Percentiles rank a stretch among this genome's conserved stretches.
These are phyloP conservation scores for Solanum hybrid DNA, from an alignment of 305 asterid species.

Conservation along the genomic window DNA sequence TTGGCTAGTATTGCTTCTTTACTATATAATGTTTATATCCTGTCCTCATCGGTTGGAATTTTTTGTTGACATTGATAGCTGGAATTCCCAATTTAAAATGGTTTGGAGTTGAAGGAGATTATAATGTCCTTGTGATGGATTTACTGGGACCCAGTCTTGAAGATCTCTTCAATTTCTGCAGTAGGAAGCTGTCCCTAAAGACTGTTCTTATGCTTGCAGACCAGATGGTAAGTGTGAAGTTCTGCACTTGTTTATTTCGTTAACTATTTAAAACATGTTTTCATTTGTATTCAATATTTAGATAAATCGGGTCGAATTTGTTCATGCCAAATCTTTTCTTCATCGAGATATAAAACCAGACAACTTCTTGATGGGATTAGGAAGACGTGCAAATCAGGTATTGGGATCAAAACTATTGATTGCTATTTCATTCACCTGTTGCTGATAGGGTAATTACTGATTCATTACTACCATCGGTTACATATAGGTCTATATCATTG, in stretches of 20 bases:
- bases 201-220: constrained; percentile 94
- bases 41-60: constrained; percentile 7
- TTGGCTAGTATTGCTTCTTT: constrained; percentile 2
- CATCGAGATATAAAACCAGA: constrained; percentile 93
- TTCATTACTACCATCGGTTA: constrained; percentile 9
- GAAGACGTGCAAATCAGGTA: constrained; percentile 87
- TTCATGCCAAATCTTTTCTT: constrained; percentile 69
- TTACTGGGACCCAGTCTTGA: constrained; percentile 91
- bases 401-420: background rate
- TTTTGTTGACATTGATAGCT: constrained; percentile 32
- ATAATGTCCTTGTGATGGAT: constrained; percentile 88
- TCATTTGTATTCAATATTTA: constrained; percentile 17
- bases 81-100: constrained; percentile 75
- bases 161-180: constrained; percentile 83
- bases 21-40: background rate
- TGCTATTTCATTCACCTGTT: background rate
- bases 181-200: constrained; percentile 74
- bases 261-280: background rate
- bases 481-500: constrained; percentile 65
- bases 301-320: constrained; percentile 71
- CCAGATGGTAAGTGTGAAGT: constrained; percentile 55
- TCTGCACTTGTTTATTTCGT: background rate
- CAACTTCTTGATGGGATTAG: constrained; percentile 84
- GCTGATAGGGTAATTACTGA: background rate
- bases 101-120: constrained; percentile 92